Percentiles rank a stretch among this genome's conserved stretches.
These are phyloP conservation scores for Candida insectorum DNA, from an alignment of 805 yeast species.

Conservation along the genomic window DNA sequence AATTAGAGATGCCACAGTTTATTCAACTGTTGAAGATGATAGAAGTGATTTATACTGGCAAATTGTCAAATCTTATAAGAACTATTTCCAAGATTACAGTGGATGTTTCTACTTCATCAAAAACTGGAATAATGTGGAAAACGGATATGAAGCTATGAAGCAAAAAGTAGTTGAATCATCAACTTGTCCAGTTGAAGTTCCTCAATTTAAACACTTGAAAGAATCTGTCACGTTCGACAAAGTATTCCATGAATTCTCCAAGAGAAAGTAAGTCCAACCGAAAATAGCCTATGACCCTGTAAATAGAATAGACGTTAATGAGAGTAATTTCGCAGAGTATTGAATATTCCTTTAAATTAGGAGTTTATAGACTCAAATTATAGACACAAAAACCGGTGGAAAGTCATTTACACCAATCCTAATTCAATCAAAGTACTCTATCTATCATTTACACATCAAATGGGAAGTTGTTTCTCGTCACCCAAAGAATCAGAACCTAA, in stretches of 20 bases:
- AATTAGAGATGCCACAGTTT: conserved; percentile 69
- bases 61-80: conserved; percentile 47
- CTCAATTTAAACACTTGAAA: conserved; percentile 22
- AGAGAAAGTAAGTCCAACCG: background rate
- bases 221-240: conserved; percentile 24
- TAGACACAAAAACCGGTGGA: too few species aligned
- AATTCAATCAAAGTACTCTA: too few species aligned
- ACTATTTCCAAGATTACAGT: conserved; percentile 37
- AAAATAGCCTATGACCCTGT: too few species aligned
- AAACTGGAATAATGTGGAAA: conserved; percentile 20
- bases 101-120: conserved; percentile 28
- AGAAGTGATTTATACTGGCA: conserved; percentile 54
- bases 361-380: too few species aligned
- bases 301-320: too few species aligned
- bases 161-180: conserved; percentile 16
- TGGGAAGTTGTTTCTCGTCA: too few species aligned
- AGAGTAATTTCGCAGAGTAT: too few species aligned
- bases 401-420: too few species aligned
- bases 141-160: conserved; percentile 7
- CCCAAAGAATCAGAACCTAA: too few species aligned
- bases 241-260: background rate
- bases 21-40: conserved; percentile 35
- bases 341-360: too few species aligned
- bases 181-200: conserved; percentile 9
- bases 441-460: too few species aligned